Evolutionary conservation across 2,329 filamentous ascomycete genomes (phyloP).

Genomic region (Elsinoe australis): DNA sequence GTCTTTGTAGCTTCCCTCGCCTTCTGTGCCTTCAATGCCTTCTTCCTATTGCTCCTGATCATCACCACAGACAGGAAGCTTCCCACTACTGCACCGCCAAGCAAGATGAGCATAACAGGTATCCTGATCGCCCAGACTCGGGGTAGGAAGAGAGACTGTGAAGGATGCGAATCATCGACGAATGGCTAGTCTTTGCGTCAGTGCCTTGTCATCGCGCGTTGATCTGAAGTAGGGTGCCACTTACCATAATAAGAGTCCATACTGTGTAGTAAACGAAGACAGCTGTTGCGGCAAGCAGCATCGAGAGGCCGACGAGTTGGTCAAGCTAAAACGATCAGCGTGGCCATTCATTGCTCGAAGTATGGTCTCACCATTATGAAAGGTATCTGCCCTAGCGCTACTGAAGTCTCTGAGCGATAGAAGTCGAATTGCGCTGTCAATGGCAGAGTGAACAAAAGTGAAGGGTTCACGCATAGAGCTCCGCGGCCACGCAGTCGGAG

Average conservation of each 20-base stretch:
- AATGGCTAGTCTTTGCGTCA: slow-evolving; percentile 61
- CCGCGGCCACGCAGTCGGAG: background rate
- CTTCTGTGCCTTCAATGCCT: slow-evolving; percentile 84
- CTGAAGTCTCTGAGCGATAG: background rate
- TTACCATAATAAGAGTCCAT: slow-evolving; percentile 96
- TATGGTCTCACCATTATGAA: slow-evolving; percentile 18
- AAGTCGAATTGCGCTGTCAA: background rate
- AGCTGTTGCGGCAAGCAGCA: slow-evolving; percentile 65
- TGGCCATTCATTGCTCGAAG: background rate
- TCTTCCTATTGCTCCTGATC: slow-evolving; percentile 98
- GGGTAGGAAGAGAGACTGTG: slow-evolving; percentile 91
- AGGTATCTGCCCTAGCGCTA: background rate
- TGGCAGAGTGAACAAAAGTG: slow-evolving; percentile 4
- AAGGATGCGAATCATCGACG: slow-evolving; percentile 86
- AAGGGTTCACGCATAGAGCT: slow-evolving; percentile 7
- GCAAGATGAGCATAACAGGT: slow-evolving; percentile 88
- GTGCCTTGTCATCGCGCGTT: background rate
- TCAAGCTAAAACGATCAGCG: slow-evolving; percentile 61
- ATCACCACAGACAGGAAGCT: slow-evolving; percentile 95
- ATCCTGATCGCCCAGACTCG: slow-evolving; percentile 99
- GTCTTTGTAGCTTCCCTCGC: slow-evolving; percentile 63
- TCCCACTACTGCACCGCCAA: slow-evolving; percentile 87
- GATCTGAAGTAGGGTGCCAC: slow-evolving; percentile 20
- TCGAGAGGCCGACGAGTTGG: slow-evolving; percentile 69
- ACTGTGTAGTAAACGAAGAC: slow-evolving; percentile 90